phyloP scores from a whole-genome alignment of 345 rosid genomes.

The Gossypium raimondii region DNA sequence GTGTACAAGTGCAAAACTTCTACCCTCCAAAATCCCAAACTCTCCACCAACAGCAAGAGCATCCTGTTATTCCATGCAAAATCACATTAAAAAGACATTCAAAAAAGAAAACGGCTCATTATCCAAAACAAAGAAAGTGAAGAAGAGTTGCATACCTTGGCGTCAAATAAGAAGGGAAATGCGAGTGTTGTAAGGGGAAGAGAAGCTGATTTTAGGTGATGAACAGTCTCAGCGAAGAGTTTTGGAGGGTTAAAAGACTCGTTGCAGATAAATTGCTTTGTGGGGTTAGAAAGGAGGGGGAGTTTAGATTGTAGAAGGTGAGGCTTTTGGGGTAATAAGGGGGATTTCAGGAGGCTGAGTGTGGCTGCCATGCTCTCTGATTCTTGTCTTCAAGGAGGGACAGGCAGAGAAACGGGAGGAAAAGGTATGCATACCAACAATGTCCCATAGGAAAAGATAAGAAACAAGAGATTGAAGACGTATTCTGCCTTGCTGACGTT shows the following conservation, averaged over 20 bases:
- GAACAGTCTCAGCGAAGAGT: constrained; percentile 25
- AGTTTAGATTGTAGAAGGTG: constrained; percentile 16
- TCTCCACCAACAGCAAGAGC: constrained; percentile 75
- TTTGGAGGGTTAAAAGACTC: constrained; percentile 19
- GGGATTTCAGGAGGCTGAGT: constrained; percentile 48
- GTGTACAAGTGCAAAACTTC: constrained; percentile 65
- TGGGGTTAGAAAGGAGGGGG: constrained; percentile 10
- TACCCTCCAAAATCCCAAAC: constrained; percentile 83
- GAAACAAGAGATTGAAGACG: background rate
- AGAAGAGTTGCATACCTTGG: constrained; percentile 35
- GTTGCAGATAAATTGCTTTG: constrained; percentile 15
- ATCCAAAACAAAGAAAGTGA: background rate
- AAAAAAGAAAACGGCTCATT: background rate
- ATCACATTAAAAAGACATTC: background rate
- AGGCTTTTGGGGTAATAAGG: constrained; percentile 29
- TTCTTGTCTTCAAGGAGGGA: background rate
- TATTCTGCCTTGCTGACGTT: background rate
- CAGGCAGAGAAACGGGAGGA: background rate
- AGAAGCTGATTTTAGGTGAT: constrained; percentile 38
- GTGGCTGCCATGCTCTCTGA: constrained; percentile 61
- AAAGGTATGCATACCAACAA: background rate
- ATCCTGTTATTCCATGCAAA: constrained; percentile 39
- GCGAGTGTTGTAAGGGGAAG: constrained; percentile 53
- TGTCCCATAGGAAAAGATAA: background rate
- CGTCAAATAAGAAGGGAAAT: constrained; percentile 58